A percentile compares a stretch with the other conserved stretches of the same genome.
These are phyloP conservation scores for Kuraishia capsulata DNA, from an alignment of 805 yeast species.

Conservation along the genomic window DNA sequence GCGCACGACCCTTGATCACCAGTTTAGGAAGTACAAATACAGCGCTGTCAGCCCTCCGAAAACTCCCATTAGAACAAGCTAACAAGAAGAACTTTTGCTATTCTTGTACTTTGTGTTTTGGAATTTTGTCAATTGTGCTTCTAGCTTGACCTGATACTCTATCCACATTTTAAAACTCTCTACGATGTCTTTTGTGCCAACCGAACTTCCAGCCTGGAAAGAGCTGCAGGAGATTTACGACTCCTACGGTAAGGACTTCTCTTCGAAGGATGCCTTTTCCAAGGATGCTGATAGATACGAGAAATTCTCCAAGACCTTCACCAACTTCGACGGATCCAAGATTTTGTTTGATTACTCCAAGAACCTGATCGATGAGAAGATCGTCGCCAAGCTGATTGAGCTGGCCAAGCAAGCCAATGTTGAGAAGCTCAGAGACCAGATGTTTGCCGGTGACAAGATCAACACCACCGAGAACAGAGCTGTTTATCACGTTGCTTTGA, in stretches of 20 bases:
- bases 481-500: slow-evolving; percentile 91
- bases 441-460: slow-evolving; percentile 91
- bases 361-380: slow-evolving; percentile 84
- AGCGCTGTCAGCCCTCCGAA: too few species aligned
- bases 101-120: too few species aligned
- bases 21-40: too few species aligned
- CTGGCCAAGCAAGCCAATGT: slow-evolving; percentile 89
- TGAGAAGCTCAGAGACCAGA: slow-evolving; percentile 76
- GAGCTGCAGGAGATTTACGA: slow-evolving; percentile 65
- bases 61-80: too few species aligned
- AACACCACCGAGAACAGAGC: slow-evolving; percentile 96
- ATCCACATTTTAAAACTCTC: too few species aligned
- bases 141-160: too few species aligned
- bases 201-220: slow-evolving; percentile 60
- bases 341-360: slow-evolving; percentile 93
- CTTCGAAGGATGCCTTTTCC: slow-evolving; percentile 70
- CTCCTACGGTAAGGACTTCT: slow-evolving; percentile 56
- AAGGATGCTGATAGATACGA: slow-evolving; percentile 67
- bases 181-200: background rate
- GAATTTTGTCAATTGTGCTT: too few species aligned
- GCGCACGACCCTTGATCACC: too few species aligned
- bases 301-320: slow-evolving; percentile 69
- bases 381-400: slow-evolving; percentile 54
- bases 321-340: slow-evolving; percentile 79
- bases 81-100: too few species aligned